phyloP scores from a whole-genome alignment of 2,329 filamentous ascomycete genomes.

The Ophiostoma piceae region DNA sequence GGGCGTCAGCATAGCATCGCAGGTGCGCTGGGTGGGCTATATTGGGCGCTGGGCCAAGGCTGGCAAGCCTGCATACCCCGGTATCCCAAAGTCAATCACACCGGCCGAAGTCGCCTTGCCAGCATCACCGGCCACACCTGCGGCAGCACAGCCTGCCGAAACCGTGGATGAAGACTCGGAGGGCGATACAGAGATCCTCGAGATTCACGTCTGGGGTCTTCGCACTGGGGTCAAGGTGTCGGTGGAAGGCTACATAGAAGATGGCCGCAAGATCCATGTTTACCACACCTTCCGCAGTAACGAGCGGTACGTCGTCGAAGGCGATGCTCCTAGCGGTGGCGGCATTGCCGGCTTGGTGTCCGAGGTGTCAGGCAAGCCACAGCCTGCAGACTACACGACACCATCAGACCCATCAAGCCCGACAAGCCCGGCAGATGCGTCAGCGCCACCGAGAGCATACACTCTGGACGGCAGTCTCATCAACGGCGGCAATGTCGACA shows the following conservation, averaged over 20 bases:
- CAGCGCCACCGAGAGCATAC: not conserved
- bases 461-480: constrained; percentile 3
- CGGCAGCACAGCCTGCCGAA: not conserved
- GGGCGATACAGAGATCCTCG: constrained; percentile 73
- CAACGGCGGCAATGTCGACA: constrained; percentile 6
- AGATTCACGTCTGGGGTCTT: constrained; percentile 86
- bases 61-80: constrained; percentile 52
- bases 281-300: constrained; percentile 73
- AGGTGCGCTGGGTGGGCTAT: constrained; percentile 81
- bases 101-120: not conserved
- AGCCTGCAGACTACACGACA: not conserved
- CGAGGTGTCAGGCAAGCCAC: constrained; percentile 42
- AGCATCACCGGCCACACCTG: not conserved
- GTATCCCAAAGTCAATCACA: not conserved
- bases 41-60: constrained; percentile 74
- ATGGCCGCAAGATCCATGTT: constrained; percentile 77
- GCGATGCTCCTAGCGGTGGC: constrained; percentile 45
- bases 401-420: not conserved
- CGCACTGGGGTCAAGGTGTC: constrained; percentile 81
- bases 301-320: constrained; percentile 67
- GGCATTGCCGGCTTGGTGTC: constrained; percentile 49
- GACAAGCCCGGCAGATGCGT: not conserved
- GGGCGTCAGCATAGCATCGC: constrained; percentile 89
- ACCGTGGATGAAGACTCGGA: constrained; percentile 46
- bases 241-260: constrained; percentile 80